These are phyloP conservation scores for Smittium culicis DNA, from an alignment of 371 early-diverging fungal species.

Conservation along the genomic window DNA sequence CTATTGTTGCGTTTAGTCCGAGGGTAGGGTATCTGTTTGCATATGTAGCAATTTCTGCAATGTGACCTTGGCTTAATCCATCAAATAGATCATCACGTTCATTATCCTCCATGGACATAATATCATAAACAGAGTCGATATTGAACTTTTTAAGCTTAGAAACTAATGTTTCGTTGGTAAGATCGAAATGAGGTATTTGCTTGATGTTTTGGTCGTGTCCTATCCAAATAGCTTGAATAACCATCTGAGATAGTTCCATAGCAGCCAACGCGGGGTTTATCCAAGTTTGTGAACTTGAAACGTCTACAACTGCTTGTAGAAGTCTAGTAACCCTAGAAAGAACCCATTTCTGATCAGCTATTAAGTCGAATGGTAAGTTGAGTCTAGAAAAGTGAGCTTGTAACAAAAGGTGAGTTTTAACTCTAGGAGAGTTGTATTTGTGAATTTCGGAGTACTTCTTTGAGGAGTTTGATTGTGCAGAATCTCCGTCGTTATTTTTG, in stretches of 20 bases:
- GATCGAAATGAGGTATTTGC: slow-evolving; percentile 80
- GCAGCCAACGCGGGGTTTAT: slow-evolving; percentile 73
- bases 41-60: slow-evolving; percentile 71
- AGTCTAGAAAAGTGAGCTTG: slow-evolving; percentile 91
- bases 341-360: slow-evolving; percentile 60
- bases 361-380: slow-evolving; percentile 77
- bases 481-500: neutral
- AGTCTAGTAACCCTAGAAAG: slow-evolving; percentile 47
- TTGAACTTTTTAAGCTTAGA: slow-evolving; percentile 45
- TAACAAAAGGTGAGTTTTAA: slow-evolving; percentile 77
- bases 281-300: slow-evolving; percentile 84
- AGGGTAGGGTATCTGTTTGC: slow-evolving; percentile 90
- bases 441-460: slow-evolving; percentile 13
- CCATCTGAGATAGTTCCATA: slow-evolving; percentile 95
- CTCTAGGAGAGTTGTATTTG: slow-evolving; percentile 59
- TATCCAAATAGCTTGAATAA: slow-evolving; percentile 94
- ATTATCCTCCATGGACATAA: slow-evolving; percentile 83
- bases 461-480: slow-evolving; percentile 12
- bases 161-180: slow-evolving; percentile 33
- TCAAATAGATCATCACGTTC: slow-evolving; percentile 55
- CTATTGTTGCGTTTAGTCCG: slow-evolving; percentile 45
- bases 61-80: slow-evolving; percentile 40
- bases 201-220: slow-evolving; percentile 50
- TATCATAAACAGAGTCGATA: slow-evolving; percentile 79
- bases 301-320: slow-evolving; percentile 89